Conservation (phyloP, 2,329 filamentous ascomycete genomes). For the Epichloe gansuensis region DNA sequence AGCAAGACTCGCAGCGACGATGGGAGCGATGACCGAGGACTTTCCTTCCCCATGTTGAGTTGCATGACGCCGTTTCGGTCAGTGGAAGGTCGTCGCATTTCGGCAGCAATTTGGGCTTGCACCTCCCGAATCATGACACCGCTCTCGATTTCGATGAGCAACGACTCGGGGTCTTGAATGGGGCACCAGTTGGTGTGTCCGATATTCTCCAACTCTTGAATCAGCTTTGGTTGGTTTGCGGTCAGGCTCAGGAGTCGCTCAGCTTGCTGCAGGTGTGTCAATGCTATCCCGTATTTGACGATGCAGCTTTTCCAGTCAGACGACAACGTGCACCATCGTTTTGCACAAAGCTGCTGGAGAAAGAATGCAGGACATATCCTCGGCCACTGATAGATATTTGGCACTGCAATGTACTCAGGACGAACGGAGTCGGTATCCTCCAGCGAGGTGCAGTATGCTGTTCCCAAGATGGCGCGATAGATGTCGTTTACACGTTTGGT, state of each 20-base stretch:
- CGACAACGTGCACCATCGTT: conserved; percentile 11
- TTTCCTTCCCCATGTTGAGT: conserved; percentile 62
- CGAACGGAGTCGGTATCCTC: background rate
- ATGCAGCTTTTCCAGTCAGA: conserved; percentile 24
- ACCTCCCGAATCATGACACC: conserved; percentile 47
- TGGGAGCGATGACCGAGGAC: conserved; percentile 56
- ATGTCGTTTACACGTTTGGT: background rate
- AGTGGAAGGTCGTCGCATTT: conserved; percentile 36
- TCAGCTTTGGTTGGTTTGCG: conserved; percentile 19
- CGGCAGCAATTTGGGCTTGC: conserved; percentile 43
- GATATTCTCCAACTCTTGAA: conserved; percentile 31
- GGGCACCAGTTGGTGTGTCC: conserved; percentile 47
- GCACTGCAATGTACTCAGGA: background rate
- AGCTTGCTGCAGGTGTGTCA: conserved; percentile 30
- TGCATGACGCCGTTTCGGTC: conserved; percentile 45
- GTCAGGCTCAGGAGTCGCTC: conserved; percentile 23
- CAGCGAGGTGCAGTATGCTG: background rate
- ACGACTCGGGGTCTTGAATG: conserved; percentile 39
- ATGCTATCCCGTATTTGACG: conserved; percentile 25
- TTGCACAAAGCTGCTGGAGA: conserved; percentile 20
- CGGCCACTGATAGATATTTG: conserved; percentile 3
- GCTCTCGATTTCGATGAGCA: conserved; percentile 54
- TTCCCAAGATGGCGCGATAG: background rate
- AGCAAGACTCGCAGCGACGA: conserved; percentile 42
- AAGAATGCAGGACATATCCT: conserved; percentile 17